Conservation (phyloP, 2,329 filamentous ascomycete species). For the Exophiala sp. region DNA sequence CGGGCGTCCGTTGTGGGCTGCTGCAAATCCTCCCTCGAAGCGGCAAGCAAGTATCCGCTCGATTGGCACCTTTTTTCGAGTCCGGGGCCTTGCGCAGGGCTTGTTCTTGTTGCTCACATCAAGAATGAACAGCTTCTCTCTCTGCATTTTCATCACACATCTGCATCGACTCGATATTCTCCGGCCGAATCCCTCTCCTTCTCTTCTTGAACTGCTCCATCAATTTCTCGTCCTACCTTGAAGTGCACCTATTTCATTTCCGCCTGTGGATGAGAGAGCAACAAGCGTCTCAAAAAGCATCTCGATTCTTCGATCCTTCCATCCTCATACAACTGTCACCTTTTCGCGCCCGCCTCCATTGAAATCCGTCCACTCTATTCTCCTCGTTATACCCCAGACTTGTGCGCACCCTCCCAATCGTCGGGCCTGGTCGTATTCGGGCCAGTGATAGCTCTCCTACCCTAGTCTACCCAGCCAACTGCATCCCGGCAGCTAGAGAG, state of each 20-base stretch:
- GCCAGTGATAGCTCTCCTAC: slow-evolving; percentile 7
- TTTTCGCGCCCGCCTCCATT: background rate
- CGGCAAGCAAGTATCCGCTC: background rate
- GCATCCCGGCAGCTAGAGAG: slow-evolving; percentile 15
- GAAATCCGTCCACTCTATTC: background rate
- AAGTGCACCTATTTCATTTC: too few relatives aligned
- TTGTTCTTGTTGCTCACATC: too few relatives aligned
- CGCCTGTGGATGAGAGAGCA: too few relatives aligned
- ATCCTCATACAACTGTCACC: background rate
- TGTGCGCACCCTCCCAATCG: slow-evolving; percentile 6
- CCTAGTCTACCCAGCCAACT: slow-evolving; percentile 12
- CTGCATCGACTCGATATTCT: background rate
- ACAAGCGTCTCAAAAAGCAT: too few relatives aligned
- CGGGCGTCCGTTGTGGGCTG: background rate
- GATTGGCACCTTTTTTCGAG: too few relatives aligned
- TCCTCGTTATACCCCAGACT: slow-evolving; percentile 1
- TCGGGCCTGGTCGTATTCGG: slow-evolving; percentile 11
- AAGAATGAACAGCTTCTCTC: background rate
- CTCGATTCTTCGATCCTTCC: background rate
- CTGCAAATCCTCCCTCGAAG: slow-evolving; percentile 1
- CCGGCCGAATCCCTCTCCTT: too few relatives aligned
- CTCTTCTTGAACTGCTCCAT: too few relatives aligned
- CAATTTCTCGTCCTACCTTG: too few relatives aligned
- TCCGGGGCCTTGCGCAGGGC: too few relatives aligned
- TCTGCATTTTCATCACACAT: background rate